Base-by-base conservation (phyloP, 345 rosid genomes). In the Orychophragmus violaceus region DNA sequence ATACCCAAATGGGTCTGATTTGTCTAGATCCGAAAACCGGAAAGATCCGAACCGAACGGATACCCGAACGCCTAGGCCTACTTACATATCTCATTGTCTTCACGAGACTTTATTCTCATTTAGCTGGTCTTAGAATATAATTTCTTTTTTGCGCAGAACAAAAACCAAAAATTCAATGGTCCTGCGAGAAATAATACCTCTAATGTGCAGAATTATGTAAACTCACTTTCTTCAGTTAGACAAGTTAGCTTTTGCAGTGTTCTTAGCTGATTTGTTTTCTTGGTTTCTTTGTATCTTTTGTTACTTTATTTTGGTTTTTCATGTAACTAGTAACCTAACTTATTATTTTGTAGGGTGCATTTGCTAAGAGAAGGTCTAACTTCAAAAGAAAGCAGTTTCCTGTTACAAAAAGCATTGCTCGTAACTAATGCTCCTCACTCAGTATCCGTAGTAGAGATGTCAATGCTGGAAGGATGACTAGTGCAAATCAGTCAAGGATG, bases 301-400 rank as follows among this genome's bases (percentile, higher is more conserved):
- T 13, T 48, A 8, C 3, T 8, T 28, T 16, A 0, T 50, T 8
- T 22, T 48, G 60, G 25, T 36, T 11, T 36, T 1, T 16, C 8
- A 49, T 59, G 16, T 49, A 25, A 69, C 30, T 32, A n/a, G n/a
- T n/a, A n/a, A n/a, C n/a, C n/a, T 17, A 48, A 24, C 28, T 22
- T 19, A 23, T 55, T 3, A 4, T 61, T 72, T 24, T 55, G n/a
- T 79, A 90, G 94, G 97, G 89, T 4, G 79, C 76, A 58, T 69
- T 87, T 66, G 95, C 88, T 22, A 78, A 81, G 77, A 87, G 86
- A 72, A 82, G 90, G 76, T 81, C 91, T 28, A 82, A 75, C 52
- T 76, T 83, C 62, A 82, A 63, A 61, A 75, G 84, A 25, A 84
- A 70, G n/a, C 89, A 71, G 56, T 87, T 83, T 71, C 86, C 83